Evolutionary conservation across 2,329 filamentous ascomycete genomes (phyloP).

Genomic region (Microdochium nivale): DNA sequence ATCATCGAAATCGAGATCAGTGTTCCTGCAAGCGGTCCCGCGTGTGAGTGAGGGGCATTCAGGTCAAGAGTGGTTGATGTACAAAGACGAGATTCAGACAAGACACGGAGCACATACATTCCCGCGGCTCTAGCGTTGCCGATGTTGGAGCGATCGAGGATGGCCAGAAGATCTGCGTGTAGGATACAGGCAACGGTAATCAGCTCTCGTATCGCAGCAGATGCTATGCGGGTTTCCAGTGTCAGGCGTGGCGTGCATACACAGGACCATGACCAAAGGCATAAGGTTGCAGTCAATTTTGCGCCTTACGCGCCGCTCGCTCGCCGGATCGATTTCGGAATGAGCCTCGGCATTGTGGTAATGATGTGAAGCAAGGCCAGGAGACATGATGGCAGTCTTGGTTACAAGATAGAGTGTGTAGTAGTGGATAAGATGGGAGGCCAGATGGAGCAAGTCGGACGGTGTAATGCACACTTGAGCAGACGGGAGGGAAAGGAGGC

Average conservation of each 20-base stretch:
- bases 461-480: no score
- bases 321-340: neutral
- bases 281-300: neutral
- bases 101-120: slow-evolving; percentile 14
- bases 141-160: slow-evolving; percentile 30
- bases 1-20: slow-evolving; percentile 26
- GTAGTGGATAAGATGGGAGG: no score
- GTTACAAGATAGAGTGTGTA: no score
- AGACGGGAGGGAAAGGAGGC: no score
- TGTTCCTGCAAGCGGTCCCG: slow-evolving; percentile 8
- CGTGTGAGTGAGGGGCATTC: neutral
- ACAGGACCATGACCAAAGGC: neutral
- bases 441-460: no score
- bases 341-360: neutral
- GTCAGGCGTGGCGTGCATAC: slow-evolving; percentile 4
- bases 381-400: no score
- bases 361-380: no score
- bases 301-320: neutral
- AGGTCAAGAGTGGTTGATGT: neutral
- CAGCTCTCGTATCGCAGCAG: neutral
- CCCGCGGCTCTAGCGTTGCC: slow-evolving; percentile 28
- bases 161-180: slow-evolving; percentile 22
- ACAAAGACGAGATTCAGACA: neutral
- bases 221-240: slow-evolving; percentile 6
- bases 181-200: neutral